Evolutionary conservation across 805 yeast genomes (phyloP).

Genomic region (Metschnikowia continentalis): DNA sequence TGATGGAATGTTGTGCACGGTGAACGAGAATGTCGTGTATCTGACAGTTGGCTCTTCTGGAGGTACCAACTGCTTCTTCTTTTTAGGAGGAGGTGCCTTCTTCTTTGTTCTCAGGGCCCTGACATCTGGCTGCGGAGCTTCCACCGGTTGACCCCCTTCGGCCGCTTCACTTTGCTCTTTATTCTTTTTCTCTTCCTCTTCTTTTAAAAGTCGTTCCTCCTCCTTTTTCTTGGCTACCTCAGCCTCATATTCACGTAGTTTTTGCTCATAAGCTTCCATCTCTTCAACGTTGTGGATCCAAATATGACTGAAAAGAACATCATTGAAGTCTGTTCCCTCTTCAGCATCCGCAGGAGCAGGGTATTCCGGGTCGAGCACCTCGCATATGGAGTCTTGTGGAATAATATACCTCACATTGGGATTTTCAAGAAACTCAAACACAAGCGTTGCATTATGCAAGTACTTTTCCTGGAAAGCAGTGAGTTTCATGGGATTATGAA

Average conservation of each 20-base stretch:
- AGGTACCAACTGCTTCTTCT: constrained; percentile 16
- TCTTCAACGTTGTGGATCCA: constrained; percentile 50
- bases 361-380: constrained; percentile 33
- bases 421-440: constrained; percentile 82
- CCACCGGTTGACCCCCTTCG: constrained; percentile 13
- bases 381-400: constrained; percentile 76
- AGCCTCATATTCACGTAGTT: constrained; percentile 26
- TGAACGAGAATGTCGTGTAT: constrained; percentile 63
- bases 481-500: constrained; percentile 49
- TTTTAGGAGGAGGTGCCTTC: constrained; percentile 13
- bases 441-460: constrained; percentile 62
- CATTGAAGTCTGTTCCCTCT: constrained; percentile 23
- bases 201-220: constrained; percentile 19
- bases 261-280: constrained; percentile 42
- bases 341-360: constrained; percentile 24
- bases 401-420: constrained; percentile 67
- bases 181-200: constrained; percentile 19
- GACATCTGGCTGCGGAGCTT: constrained; percentile 3
- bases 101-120: constrained; percentile 13
- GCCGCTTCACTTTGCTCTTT: constrained; percentile 3
- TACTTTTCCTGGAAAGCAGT: constrained; percentile 78
- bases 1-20: constrained; percentile 59
- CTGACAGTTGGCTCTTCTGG: constrained; percentile 44
- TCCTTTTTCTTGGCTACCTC: constrained; percentile 26
- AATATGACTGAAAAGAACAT: constrained; percentile 45